These are phyloP conservation scores for Metschnikowia kofuensis DNA, from an alignment of 805 yeast genomes.

Conservation along the genomic window DNA sequence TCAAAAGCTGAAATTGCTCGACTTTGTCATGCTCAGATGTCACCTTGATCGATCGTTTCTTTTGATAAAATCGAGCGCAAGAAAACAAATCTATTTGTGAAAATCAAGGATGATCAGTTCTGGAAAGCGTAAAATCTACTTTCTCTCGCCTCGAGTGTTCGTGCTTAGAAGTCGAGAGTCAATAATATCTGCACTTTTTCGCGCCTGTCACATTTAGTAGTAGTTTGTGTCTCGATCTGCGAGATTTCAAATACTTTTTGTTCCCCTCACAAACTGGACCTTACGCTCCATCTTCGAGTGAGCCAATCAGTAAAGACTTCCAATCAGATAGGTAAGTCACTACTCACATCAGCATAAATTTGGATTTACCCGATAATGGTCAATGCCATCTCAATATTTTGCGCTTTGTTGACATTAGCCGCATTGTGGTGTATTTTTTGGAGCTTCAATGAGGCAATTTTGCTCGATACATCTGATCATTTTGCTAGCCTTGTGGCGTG, in stretches of 20 bases:
- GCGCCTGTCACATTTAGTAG: neutral
- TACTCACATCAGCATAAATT: neutral
- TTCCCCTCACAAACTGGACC: neutral
- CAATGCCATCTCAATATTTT: neutral
- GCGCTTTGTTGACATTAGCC: neutral
- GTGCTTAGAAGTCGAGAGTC: neutral
- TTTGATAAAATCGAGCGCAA: no score
- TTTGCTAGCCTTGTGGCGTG: conserved; percentile 11
- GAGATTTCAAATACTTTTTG: no score
- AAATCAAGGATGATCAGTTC: no score
- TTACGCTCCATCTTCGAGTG: neutral
- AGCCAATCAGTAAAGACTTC: neutral
- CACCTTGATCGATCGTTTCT: no score
- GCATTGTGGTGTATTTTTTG: neutral
- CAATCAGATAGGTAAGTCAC: neutral
- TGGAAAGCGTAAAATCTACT: no score
- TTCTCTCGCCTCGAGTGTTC: no score
- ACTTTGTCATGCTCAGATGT: no score
- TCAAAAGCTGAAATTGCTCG: no score
- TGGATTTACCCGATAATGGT: neutral
- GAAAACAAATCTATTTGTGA: no score
- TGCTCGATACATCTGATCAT: conserved; percentile 4
- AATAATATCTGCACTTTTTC: neutral
- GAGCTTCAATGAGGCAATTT: neutral
- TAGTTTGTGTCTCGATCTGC: no score